Percentiles rank a stretch among this genome's conserved stretches.
Conservation (phyloP, 1,284 basidiomycete species). For the Athelia sp. region DNA sequence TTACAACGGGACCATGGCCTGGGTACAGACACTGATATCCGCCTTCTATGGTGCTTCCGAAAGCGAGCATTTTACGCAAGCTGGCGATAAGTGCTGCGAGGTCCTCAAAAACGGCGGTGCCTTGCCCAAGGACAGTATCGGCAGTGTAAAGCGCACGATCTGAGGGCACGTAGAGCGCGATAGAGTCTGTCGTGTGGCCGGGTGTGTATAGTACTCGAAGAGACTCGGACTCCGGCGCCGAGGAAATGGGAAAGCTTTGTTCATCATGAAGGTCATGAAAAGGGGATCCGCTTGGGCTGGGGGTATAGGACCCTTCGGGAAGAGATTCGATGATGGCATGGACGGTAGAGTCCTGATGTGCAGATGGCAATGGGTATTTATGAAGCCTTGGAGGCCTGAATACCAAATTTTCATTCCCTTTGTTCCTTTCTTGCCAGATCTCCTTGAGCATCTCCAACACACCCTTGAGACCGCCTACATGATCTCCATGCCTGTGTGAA, state of each 20-base stretch:
- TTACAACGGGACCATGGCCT: slow-evolving; percentile 80
- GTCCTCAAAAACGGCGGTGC: slow-evolving; percentile 89
- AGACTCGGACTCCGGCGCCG: slow-evolving; percentile 9
- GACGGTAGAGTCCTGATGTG: neutral
- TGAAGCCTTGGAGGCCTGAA: slow-evolving; percentile 66
- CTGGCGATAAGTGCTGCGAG: slow-evolving; percentile 69
- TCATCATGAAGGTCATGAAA: slow-evolving; percentile 56
- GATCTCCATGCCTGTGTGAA: slow-evolving; percentile 90
- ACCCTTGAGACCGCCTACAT: slow-evolving; percentile 71
- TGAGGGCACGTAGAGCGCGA: slow-evolving; percentile 62
- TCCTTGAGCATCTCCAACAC: slow-evolving; percentile 66
- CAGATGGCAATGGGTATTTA: slow-evolving; percentile 53
- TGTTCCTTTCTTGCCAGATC: slow-evolving; percentile 48
- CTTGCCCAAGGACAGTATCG: slow-evolving; percentile 89
- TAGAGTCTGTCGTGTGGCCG: slow-evolving; percentile 88
- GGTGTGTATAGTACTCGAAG: slow-evolving; percentile 80
- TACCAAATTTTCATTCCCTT: slow-evolving; percentile 21
- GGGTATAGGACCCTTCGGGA: slow-evolving; percentile 37
- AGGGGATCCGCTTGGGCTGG: slow-evolving; percentile 30
- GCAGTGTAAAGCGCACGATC: slow-evolving; percentile 79
- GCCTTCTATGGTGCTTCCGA: slow-evolving; percentile 21
- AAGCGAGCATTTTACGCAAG: slow-evolving; percentile 57
- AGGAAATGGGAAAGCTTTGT: slow-evolving; percentile 38
- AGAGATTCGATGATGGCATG: slow-evolving; percentile 34
- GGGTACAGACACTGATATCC: slow-evolving; percentile 65